Base-by-base conservation (phyloP, 2,329 filamentous ascomycete species). In the Diaporthe citriasiana region DNA sequence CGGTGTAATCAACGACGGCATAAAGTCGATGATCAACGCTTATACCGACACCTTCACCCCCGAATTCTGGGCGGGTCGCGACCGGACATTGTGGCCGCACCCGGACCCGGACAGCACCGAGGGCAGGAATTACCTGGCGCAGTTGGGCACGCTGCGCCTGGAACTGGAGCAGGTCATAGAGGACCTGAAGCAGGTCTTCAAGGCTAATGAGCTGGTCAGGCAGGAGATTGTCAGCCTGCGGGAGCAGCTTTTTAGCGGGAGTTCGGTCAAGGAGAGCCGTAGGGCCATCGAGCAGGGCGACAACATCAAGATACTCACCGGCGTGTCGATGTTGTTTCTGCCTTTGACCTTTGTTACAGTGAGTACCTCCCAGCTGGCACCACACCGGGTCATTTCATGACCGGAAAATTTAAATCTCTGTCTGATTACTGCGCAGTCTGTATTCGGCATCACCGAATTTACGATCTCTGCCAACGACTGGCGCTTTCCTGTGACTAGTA, bases 221-320 rank as follows among this genome's bases (percentile, higher is more conserved):
- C 86, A 86, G 68, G 89, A 91, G 78, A 90, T 91, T 60, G 82
- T 86, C 69, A 88, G 86, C 5, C 79, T 92, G 73, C 83, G 90
- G 70, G 90, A 92, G 74, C 90, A 92, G 79, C 85, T 92, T 0
- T 92, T 92, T 80, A 88, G 85, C 47, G 90, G 90, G 2, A 92
- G 90, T n/a, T 87, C 85, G 3, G 90, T 93, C 72, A 87, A 90
- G 77, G 90, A 92, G 79, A 88, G 86, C 53, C 82, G 90, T 19
- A 87, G 90, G 76, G 89, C 88, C 22, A 90, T 93, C 47, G 89
- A 92, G 72, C 90, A 92, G 79, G 90, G 90, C 2, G 87, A 91
- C 75, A 91, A 91, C 78, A 90, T 91, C 77, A 89, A 89, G 76
- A 82, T 88, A 42, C 79, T 92, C 60, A 92, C 90, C 6, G 85